phyloP scores from a whole-genome alignment of 2,329 filamentous ascomycete species.

The Rhynchosporium secalis region DNA sequence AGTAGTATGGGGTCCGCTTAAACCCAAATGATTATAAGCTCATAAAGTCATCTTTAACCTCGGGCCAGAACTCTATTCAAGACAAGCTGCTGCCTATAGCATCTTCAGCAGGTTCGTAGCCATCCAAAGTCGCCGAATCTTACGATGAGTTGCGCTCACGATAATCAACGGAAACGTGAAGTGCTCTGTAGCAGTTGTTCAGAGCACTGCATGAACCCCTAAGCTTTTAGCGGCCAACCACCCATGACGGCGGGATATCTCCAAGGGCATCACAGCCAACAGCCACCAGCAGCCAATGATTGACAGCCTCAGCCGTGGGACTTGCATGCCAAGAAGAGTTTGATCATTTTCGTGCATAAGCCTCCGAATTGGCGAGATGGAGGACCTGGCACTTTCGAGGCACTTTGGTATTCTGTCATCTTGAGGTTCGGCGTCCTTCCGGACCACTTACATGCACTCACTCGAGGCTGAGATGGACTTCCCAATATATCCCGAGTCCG shows the following conservation, averaged over 20 bases:
- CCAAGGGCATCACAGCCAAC: constrained; percentile 14
- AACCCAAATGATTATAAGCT: neutral
- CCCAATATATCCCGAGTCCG: constrained; percentile 13
- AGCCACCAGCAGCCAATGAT: constrained; percentile 16
- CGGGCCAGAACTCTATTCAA: neutral
- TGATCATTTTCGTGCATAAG: constrained; percentile 21
- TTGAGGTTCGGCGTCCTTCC: constrained; percentile 12
- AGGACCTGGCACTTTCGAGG: constrained; percentile 14
- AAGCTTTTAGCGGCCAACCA: constrained; percentile 17
- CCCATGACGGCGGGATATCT: constrained; percentile 12
- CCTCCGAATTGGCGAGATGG: constrained; percentile 22
- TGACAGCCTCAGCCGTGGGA: constrained; percentile 17
- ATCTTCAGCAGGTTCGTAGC: neutral
- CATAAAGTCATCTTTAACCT: neutral
- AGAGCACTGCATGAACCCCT: constrained; percentile 17
- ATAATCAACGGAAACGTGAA: constrained; percentile 17
- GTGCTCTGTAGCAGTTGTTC: constrained; percentile 12
- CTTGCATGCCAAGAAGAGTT: constrained; percentile 19
- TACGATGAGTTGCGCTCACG: constrained; percentile 2
- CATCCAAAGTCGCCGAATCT: constrained; percentile 13
- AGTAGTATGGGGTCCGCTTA: neutral
- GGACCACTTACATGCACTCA: neutral
- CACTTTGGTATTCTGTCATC: neutral
- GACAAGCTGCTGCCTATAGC: neutral
- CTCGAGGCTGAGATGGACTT: neutral